A percentile compares a stretch with the other conserved stretches of the same genome.
Evolutionary conservation across 768 basidiomycete genomes (phyloP).

Genomic region (Phanerodontia chrysosporium): DNA sequence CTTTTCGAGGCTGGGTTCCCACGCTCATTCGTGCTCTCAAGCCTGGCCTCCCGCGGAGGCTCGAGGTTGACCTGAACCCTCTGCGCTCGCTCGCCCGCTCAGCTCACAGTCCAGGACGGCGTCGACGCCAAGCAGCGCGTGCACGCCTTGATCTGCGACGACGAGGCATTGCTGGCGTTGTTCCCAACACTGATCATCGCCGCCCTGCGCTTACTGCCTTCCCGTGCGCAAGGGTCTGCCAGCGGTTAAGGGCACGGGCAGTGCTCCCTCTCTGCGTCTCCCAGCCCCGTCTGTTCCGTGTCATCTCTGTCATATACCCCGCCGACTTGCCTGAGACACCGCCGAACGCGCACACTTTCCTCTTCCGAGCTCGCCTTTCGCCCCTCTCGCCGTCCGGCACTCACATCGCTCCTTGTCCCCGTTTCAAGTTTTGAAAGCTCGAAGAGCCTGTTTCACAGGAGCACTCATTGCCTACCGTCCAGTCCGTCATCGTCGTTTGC

Average conservation of each 20-base stretch:
- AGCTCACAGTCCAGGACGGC: neutral
- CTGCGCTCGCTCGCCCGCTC: neutral
- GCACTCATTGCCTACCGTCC: neutral
- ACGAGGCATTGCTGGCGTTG: conserved; percentile 1
- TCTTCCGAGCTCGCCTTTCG: neutral
- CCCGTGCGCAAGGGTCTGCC: neutral
- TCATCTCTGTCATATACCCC: conserved; percentile 1
- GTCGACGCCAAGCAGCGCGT: neutral
- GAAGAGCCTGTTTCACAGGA: neutral
- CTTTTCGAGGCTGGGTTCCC: neutral
- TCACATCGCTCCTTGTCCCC: neutral
- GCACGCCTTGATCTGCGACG: neutral
- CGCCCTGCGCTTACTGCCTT: neutral
- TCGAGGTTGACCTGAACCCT: neutral
- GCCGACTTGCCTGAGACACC: neutral
- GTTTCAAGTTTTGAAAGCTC: neutral
- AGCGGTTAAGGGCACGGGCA: neutral
- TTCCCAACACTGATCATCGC: neutral
- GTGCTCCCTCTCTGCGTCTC: neutral
- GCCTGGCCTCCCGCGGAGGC: neutral
- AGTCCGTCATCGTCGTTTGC: neutral
- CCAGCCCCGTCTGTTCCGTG: neutral
- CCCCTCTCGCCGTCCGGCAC: neutral
- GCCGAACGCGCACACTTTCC: neutral
- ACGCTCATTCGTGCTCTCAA: neutral